Conservation (phyloP, 1,284 basidiomycete genomes). For the Gymnopus androsaceus region DNA sequence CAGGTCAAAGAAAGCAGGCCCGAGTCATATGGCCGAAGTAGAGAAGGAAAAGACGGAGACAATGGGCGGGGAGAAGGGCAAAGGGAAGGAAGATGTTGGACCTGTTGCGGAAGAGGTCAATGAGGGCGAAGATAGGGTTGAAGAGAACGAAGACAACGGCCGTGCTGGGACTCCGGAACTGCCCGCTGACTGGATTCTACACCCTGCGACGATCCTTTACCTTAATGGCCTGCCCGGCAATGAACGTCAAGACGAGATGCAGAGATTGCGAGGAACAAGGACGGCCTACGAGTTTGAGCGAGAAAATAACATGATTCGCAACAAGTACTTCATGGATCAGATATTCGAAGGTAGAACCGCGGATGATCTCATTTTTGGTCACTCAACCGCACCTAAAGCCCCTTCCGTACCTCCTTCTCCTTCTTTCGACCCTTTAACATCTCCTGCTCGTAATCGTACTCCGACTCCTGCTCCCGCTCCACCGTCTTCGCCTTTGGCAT, state of each 20-base stretch:
- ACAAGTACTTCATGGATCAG: not conserved
- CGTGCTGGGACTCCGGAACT: not conserved
- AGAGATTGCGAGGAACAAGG: not conserved
- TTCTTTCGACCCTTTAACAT: not conserved
- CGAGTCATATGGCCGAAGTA: too few species aligned
- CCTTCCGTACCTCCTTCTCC: not conserved
- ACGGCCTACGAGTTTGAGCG: not conserved
- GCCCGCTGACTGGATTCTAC: too few species aligned
- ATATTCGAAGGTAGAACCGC: not conserved
- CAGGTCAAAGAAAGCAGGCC: too few species aligned
- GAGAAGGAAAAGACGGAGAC: too few species aligned
- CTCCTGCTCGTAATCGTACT: not conserved
- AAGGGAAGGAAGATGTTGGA: too few species aligned
- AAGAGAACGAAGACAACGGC: not conserved
- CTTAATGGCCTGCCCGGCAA: too few species aligned
- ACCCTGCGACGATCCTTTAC: too few species aligned
- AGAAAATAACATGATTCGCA: not conserved
- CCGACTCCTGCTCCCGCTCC: not conserved
- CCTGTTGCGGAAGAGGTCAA: too few species aligned
- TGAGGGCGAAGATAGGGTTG: too few species aligned
- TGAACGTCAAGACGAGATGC: too few species aligned
- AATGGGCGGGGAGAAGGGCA: too few species aligned
- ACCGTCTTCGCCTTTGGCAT: too few species aligned
- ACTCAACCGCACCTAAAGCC: not conserved
- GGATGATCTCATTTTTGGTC: not conserved